Evolutionary conservation across 2,329 filamentous ascomycete species (phyloP), one percentile per base, ranked within the genome.

Genomic region (Hirsutella minnesotensis): DNA sequence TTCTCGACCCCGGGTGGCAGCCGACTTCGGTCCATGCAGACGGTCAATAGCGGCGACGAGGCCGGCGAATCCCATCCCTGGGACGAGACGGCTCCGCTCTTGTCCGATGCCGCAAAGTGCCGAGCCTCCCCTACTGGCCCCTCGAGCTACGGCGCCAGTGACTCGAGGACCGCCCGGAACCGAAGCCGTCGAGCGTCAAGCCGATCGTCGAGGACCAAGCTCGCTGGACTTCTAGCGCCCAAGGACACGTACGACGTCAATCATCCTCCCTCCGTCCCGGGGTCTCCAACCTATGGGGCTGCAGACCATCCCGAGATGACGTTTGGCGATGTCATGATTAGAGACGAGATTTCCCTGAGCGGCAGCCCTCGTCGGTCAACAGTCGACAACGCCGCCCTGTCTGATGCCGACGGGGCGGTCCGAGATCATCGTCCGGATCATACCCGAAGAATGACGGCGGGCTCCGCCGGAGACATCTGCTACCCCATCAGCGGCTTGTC

Each of bases 381-480:
- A 12, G 49, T 50, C 10, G 54, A 56, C 19, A 59, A 63, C n/a
- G 53, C 55, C n/a, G 53, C 54, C 8, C 45, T 53, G 12, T 62
- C 61, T 7, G 59, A 60, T 8, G 43, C 51, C 4, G 57, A 51
- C 8, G 51, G 46, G 5, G 44, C 42, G 3, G 43, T 51, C 18
- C 49, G 54, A 18, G 57, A 59, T 22, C 56, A 51, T 22, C 54
- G 60, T 18, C 50, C 58, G 3, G 55, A 60, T 10, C 41, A 52
- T 16, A 47, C 47, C 5, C 52, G 58, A 39, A 72, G 81, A 31
- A 71, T 79, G 49, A 70, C 73, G 12, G 60, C 82, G 12, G 72
- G 81, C 10, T 85, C 81, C 0, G 79, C 92, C 53, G 85, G 85
- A 50, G 92, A 96, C 63, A 89, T 96, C 1, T 95, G 92, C 65